Percentiles rank a stretch among this genome's conserved stretches.
Evolutionary conservation across 495 filamentous ascomycete genomes (phyloP).

Genomic region (Penicillium argentinense): DNA sequence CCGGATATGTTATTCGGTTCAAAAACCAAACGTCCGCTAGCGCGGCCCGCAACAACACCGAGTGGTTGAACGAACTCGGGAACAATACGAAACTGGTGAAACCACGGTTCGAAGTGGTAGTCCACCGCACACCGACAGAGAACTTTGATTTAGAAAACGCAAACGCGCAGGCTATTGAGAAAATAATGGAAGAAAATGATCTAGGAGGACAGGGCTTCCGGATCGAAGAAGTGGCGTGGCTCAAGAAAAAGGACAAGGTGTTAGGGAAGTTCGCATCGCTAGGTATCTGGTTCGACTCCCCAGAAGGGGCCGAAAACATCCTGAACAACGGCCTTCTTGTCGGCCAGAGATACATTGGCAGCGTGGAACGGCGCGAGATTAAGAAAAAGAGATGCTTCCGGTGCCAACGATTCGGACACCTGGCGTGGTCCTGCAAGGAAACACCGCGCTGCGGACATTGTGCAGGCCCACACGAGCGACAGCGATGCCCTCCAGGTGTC

Average conservation of each 20-base stretch:
- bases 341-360: constrained; percentile 17
- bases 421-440: constrained; percentile 34
- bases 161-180: constrained; percentile 10
- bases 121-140: constrained; percentile 24
- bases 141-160: constrained; percentile 16
- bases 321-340: constrained; percentile 24
- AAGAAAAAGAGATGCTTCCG: constrained; percentile 26
- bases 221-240: constrained; percentile 24
- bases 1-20: constrained; percentile 24
- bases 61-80: constrained; percentile 9
- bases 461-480: constrained; percentile 17
- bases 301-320: constrained; percentile 21
- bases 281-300: constrained; percentile 24
- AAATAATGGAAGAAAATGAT: constrained; percentile 27
- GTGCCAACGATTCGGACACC: constrained; percentile 29
- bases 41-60: constrained; percentile 12
- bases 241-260: constrained; percentile 19
- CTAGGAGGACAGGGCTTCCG: constrained; percentile 14
- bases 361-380: constrained; percentile 17
- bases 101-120: constrained; percentile 18
- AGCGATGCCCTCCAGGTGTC: constrained; percentile 19
- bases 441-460: constrained; percentile 26
- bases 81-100: constrained; percentile 24
- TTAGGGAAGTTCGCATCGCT: constrained; percentile 19
- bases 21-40: constrained; percentile 18